Conservation (phyloP, 2,329 filamentous ascomycete genomes). For the Helotiales sp. region DNA sequence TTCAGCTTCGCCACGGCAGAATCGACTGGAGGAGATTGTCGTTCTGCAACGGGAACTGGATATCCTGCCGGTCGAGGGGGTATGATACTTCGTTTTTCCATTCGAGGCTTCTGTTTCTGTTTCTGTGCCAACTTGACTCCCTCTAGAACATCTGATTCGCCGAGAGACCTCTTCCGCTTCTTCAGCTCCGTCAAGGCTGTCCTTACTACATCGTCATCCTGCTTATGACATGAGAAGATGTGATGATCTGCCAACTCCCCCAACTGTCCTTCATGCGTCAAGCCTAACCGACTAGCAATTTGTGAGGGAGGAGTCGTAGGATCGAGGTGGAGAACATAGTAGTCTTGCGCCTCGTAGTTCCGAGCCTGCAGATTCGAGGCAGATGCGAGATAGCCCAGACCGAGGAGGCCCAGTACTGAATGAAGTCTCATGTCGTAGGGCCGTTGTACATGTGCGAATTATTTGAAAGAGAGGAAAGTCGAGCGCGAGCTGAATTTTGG, state of each 20-base stretch:
- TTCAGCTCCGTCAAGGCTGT: conserved; percentile 55
- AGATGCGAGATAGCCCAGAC: conserved; percentile 55
- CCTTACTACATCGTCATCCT: conserved; percentile 62
- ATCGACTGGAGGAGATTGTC: conserved; percentile 32
- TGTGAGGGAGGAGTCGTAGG: conserved; percentile 66
- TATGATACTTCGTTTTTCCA: conserved; percentile 57
- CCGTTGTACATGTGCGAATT: conserved; percentile 13
- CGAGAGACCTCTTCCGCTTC: conserved; percentile 64
- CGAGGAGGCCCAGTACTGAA: conserved; percentile 58
- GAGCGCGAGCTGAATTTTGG: not conserved
- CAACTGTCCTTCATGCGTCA: conserved; percentile 80
- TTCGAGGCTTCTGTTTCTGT: conserved; percentile 65
- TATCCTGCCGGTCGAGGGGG: conserved; percentile 36
- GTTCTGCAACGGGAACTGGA: conserved; percentile 25
- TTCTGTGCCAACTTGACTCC: conserved; percentile 81
- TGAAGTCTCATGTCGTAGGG: conserved; percentile 43
- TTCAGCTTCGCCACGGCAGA: conserved; percentile 61
- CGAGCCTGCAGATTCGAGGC: conserved; percentile 59
- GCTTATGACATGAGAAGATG: conserved; percentile 77
- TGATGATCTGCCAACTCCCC: conserved; percentile 81
- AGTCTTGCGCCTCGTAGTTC: conserved; percentile 82
- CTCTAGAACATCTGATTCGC: conserved; percentile 66
- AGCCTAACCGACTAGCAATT: conserved; percentile 73
- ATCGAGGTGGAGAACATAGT: conserved; percentile 88
- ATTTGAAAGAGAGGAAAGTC: not conserved